Evolutionary conservation across 768 basidiomycete genomes (phyloP).

Genomic region (Kwoniella europaea): DNA sequence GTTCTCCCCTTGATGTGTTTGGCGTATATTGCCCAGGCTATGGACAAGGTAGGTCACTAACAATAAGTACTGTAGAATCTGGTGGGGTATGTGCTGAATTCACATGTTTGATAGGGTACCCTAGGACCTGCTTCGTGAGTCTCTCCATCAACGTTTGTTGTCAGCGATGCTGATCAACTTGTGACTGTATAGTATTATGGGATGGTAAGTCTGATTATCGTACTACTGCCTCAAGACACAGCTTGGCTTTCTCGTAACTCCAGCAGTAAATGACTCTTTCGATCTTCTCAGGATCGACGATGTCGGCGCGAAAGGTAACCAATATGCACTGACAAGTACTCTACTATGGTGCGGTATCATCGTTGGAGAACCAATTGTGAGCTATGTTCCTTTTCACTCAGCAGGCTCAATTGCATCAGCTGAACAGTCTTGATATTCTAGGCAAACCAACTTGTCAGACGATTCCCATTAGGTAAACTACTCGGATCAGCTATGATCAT

Average conservation of each 20-base stretch:
- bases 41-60: too few relatives aligned
- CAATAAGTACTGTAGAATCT: too few relatives aligned
- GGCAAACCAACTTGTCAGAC: constrained; percentile 40
- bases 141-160: too few relatives aligned
- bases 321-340: constrained; percentile 44
- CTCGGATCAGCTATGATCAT: constrained; percentile 34
- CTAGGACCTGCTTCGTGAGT: constrained; percentile 33
- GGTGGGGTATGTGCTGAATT: background rate
- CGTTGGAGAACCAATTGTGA: constrained; percentile 41
- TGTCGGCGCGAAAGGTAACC: constrained; percentile 33
- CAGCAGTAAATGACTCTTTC: too few relatives aligned
- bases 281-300: constrained; percentile 31
- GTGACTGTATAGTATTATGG: too few relatives aligned
- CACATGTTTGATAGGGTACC: constrained; percentile 19
- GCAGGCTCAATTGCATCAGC: too few relatives aligned
- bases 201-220: background rate
- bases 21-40: constrained; percentile 37
- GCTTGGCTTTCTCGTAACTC: too few relatives aligned
- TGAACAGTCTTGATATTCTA: background rate
- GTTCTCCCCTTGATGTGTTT: constrained; percentile 32
- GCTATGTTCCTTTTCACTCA: too few relatives aligned
- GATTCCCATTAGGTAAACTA: constrained; percentile 38
- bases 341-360: constrained; percentile 46
- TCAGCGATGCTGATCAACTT: too few relatives aligned
- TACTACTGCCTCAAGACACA: background rate